These are phyloP conservation scores for Chlorella sp. DNA, from an alignment of 139 green algal genomes.

Conservation along the genomic window DNA sequence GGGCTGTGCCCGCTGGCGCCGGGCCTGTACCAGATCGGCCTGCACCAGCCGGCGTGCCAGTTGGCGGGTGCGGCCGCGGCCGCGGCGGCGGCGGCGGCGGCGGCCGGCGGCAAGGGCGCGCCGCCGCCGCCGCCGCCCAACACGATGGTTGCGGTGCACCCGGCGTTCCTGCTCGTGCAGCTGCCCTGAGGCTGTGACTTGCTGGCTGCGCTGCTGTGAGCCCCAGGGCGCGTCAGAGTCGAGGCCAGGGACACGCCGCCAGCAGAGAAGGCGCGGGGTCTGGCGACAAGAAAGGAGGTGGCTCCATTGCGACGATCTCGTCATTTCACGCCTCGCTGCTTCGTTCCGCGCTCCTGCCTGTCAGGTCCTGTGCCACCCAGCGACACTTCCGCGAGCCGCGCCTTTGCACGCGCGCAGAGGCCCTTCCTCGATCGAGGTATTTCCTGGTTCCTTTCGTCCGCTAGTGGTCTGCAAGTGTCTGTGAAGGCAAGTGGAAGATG, in stretches of 20 bases:
- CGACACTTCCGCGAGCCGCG: too few species aligned
- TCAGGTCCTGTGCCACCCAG: too few species aligned
- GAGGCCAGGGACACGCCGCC: too few species aligned
- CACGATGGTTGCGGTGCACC: conserved; percentile 20
- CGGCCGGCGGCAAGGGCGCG: background rate
- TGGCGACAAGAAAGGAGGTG: too few species aligned
- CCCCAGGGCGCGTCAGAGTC: too few species aligned
- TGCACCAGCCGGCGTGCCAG: conserved; percentile 26
- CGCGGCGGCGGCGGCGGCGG: background rate
- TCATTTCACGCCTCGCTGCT: background rate
- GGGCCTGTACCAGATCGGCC: conserved; percentile 27
- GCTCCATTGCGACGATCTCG: too few species aligned
- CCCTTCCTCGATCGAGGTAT: background rate
- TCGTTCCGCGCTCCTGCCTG: background rate
- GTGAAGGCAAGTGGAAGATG: background rate
- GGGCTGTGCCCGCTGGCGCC: conserved; percentile 36
- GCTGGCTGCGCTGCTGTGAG: too few species aligned
- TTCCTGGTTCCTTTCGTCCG: background rate
- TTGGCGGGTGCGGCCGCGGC: background rate
- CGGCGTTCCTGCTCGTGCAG: conserved; percentile 23
- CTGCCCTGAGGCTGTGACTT: too few species aligned
- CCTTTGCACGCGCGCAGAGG: too few species aligned
- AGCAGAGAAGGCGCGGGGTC: too few species aligned
- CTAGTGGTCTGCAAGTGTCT: background rate
- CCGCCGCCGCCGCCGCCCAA: conserved; percentile 5